Base-by-base conservation (phyloP, 2,329 filamentous ascomycete genomes). In the Beauveria brongniartii region DNA sequence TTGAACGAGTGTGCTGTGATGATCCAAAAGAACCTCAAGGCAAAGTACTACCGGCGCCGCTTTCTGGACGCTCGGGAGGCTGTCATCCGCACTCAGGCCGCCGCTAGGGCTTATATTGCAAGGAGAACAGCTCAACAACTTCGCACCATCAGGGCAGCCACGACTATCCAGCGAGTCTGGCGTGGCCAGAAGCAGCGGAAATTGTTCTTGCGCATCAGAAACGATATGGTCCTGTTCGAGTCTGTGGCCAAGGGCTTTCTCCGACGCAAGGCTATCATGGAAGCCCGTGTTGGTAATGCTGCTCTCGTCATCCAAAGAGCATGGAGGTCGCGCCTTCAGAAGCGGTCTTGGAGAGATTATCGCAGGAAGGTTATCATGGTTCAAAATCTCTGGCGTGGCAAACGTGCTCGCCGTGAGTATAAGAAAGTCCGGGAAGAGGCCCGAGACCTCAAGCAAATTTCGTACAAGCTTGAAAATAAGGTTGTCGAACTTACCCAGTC, bases 391-490 rank as follows among this genome's bases (percentile, higher is more conserved):
- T 97, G 91, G 91, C 88, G 94, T 73, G 93, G 92, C 72, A 92
- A 85, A 74, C 72, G 76, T 65, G 93, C 94, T 60, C 86, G 94
- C 66, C 85, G 82, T 66, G 87, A 85, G 54, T 99, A 99, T 82
- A 97, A 96, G 84, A 86, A 80, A 68, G 78, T 96, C 64, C 91
- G 94, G 67, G 92, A 97, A 75, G 94, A 99, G 76, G 94, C 94
- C 66, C 90, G 94, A 71, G 95, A 99, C 79, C 84, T 99, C 73
- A 97, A 97, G 82, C 93, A 97, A 76, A 99, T 99, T 68, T 97
- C 94, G 2, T 99, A 99, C 82, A 97, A 96, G 80, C 80, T 99
- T 69, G 94, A 99, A 75, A 97, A 99, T 83, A 99, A 99, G 85
- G 94, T 99, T 64, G 91, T 99, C 64, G 94, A 99, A 78, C 83